Percentiles rank a stretch among this genome's conserved stretches.
phyloP scores from a whole-genome alignment of 768 basidiomycete species.

The Trametes elegans region DNA sequence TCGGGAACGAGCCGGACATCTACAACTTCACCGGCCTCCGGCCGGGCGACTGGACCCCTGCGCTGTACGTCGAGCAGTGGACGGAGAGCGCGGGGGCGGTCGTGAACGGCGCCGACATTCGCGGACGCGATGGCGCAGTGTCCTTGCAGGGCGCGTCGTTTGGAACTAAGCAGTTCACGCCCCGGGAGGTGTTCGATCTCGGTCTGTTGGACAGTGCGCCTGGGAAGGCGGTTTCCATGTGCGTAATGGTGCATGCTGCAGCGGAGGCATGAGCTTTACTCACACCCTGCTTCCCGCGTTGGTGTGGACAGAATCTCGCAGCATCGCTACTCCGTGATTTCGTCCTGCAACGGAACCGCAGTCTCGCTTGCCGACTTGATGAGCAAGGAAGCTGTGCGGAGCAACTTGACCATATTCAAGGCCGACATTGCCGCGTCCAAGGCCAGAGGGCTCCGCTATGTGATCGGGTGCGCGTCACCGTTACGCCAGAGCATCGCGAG shows the following conservation, averaged over 20 bases:
- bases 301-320: slow-evolving; percentile 39
- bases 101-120: slow-evolving; percentile 22
- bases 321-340: slow-evolving; percentile 50
- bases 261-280: neutral
- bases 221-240: slow-evolving; percentile 54
- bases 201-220: slow-evolving; percentile 48
- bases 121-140: slow-evolving; percentile 16
- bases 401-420: slow-evolving; percentile 51
- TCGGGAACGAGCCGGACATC: slow-evolving; percentile 36
- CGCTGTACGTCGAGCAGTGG: slow-evolving; percentile 31
- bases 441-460: slow-evolving; percentile 47
- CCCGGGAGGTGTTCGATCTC: slow-evolving; percentile 52
- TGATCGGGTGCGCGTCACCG: no score
- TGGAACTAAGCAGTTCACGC: slow-evolving; percentile 46
- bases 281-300: neutral
- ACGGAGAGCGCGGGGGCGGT: slow-evolving; percentile 25
- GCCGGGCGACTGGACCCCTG: slow-evolving; percentile 26
- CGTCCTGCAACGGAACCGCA: slow-evolving; percentile 55
- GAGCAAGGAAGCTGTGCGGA: slow-evolving; percentile 51
- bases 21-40: slow-evolving; percentile 32
- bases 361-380: slow-evolving; percentile 63
- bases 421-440: slow-evolving; percentile 54
- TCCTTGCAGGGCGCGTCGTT: slow-evolving; percentile 28
- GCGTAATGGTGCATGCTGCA: slow-evolving; percentile 22
- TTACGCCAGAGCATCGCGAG: no score